Base-by-base conservation (phyloP, 805 yeast genomes). In the Metschnikowia borealis region DNA sequence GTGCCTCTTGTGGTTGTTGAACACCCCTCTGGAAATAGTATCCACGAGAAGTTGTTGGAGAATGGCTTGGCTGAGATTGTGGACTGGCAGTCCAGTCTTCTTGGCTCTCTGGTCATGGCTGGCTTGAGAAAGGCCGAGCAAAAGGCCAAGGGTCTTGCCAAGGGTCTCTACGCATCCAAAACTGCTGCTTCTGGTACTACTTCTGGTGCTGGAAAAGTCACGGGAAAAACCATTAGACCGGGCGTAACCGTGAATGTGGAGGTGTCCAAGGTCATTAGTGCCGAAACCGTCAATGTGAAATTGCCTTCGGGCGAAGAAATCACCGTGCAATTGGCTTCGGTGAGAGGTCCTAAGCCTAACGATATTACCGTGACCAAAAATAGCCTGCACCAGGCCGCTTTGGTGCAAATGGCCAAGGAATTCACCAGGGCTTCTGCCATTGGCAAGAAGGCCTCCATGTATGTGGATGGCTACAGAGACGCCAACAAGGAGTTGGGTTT, bases 21-120 rank as follows among this genome's bases (percentile, higher is more conserved):
- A 49, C 92, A 87, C 61, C 89, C 95, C 32, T 85, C 87, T 4
- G 96, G 96, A 15, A 73, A 72, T 57, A 83, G 83, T 54, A 83
- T 88, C 58, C 81, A 85, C 51, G 86, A 82, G 56, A 79, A 80
- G 55, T 69, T 89, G 50, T 74, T 89, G 51, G 81, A 78, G 50
- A 75, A 74, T 49, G 96, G 96, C 10, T 73, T 84, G 31, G 96
- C 85, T 11, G 83, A 82, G 56, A 82, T 88, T 44, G 79, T 83
- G 23, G 96, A 89, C 64, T 84, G 92, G 89, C 96, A 89, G 63
- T 80, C 89, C 1, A 62, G 78, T 13, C 59, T 81, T 38, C 70
- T 89, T 50, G 96, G 96, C 5, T 70, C 89, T 10, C 68, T 74
- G 40, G 71, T 73, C 21, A 87, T 89, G 90, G 57, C 77, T 2